Evolutionary conservation across 202 grass and related monocot species (phyloP), one percentile per base, ranked within the genome.

Genomic region (Panicum virgatum): DNA sequence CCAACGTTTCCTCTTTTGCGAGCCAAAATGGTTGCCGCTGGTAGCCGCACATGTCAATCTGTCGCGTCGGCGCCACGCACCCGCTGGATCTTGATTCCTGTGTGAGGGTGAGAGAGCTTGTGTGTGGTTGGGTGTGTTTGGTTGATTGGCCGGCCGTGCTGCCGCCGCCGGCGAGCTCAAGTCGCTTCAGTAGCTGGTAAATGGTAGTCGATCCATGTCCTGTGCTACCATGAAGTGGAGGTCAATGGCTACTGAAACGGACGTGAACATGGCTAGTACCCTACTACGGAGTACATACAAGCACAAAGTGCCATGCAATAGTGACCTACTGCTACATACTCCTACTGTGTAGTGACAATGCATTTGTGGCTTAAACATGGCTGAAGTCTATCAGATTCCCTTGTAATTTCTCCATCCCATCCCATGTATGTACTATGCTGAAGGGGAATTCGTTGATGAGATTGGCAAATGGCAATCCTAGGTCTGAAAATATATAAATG

Each of bases 21-120:
- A 23, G 10, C 23, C n/a, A 6, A 76, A 81, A 58, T 89, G 82
- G 80, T 48, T 57, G 66, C 36, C 18, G 27, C 73, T 73, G 57
- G 43, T 50, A 62, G 62, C n/a, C n/a, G 18, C 52, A 11, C 10
- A 13, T 45, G 45, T 76, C 82, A 29, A 80, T 56, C 43, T 8
- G 44, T 80, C 76, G 64, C 82, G 22, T 80, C 76, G 2, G 2
- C 39, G 18, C 6, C 67, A 75, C 48, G 54, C 64, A n/a, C 47
- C 9, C n/a, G 32, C 40, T 7, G 61, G 37, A 37, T 16, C 5
- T 7, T 53, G 6, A 7, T n/a, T 19, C 51, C 7, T 53, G 8
- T n/a, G 11, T 53, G 51, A 9, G 20, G 19, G 23, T n/a, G 45
- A 38, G 19, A 53, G 23, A 52, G 29, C 34, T 80, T 45, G 51